Percentiles rank a stretch among this genome's conserved stretches.
phyloP scores from a whole-genome alignment of 306 rosid genomes.

The Sicyos edulis region DNA sequence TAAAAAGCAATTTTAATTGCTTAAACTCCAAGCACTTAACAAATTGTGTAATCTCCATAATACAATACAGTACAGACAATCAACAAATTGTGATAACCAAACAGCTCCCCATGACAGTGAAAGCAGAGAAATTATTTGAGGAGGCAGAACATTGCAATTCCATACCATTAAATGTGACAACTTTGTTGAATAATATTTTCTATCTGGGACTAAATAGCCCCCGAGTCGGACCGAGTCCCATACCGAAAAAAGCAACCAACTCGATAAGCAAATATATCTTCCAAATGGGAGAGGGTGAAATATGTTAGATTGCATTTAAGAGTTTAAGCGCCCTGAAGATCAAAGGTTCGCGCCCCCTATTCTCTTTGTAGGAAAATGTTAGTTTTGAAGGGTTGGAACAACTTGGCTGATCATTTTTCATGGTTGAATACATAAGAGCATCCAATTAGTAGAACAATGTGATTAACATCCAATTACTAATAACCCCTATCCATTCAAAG shows the following conservation, averaged over 20 bases:
- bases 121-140: neutral
- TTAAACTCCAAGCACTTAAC: slow-evolving; percentile 15
- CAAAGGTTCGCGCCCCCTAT: too few species aligned
- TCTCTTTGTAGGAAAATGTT: too few species aligned
- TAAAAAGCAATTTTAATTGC: slow-evolving; percentile 11
- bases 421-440: neutral
- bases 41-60: neutral
- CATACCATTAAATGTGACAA: neutral
- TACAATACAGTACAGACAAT: neutral
- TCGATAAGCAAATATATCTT: too few species aligned
- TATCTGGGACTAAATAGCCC: too few species aligned
- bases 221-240: too few species aligned
- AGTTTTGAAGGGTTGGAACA: neutral
- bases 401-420: neutral
- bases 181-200: neutral
- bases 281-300: too few species aligned
- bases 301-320: too few species aligned
- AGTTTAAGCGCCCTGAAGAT: too few species aligned
- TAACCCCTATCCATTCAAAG: too few species aligned
- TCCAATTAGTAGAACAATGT: neutral
- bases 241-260: too few species aligned
- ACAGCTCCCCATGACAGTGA: neutral
- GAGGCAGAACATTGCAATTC: neutral
- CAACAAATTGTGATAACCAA: neutral
- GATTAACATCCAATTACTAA: too few species aligned